Evolutionary conservation across 768 basidiomycete species (phyloP), one percentile per base, ranked within the genome.

Genomic region (Xerocomellus amylosporus): DNA sequence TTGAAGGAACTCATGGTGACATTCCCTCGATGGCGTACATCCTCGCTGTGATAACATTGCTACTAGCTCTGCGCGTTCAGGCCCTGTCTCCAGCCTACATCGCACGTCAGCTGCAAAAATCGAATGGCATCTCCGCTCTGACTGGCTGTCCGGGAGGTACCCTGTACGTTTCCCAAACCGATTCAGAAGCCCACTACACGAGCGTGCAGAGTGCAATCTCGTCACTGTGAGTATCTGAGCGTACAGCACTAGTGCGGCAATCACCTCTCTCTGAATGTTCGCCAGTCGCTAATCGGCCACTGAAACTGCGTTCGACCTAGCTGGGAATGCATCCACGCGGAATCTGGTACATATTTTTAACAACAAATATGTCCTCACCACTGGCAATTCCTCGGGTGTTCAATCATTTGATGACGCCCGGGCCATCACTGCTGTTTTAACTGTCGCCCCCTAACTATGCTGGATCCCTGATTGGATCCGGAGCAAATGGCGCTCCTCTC

Each of bases 341-440:
- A 34, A 34, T 15, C 34, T 14, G 14, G 34, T 34, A 34, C 14
- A 14, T 7, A 15, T 34, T 14, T 15, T 14, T 34, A 15, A 34
- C 34, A 34, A 34, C 34, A 34, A 34, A 34, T 2, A 28, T 15
- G 34, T 34, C 14, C 34, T 13, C 14, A 7, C 13, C 14, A n/a
- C n/a, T n/a, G n/a, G n/a, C n/a, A 15, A 12, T 34, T 15, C 22
- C 63, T 73, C 40, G 70, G 65, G 69, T 31, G 31, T 69, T 14
- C 77, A 77, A 10, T 72, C 77, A 66, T 83, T 84, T 60, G 83
- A 85, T 61, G 82, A 82, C 1, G 71, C n/a, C n/a, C n/a, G n/a
- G n/a, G n/a, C 51, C 14, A 10, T 79, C 34, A 81, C 84, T 0
- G 79, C 82, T 81, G n/a, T 41, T 41, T 24, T 22, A 6, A 41